Evolutionary conservation across 176 grass and related monocot genomes (phyloP).

Genomic region (Calamus simplicifolius): DNA sequence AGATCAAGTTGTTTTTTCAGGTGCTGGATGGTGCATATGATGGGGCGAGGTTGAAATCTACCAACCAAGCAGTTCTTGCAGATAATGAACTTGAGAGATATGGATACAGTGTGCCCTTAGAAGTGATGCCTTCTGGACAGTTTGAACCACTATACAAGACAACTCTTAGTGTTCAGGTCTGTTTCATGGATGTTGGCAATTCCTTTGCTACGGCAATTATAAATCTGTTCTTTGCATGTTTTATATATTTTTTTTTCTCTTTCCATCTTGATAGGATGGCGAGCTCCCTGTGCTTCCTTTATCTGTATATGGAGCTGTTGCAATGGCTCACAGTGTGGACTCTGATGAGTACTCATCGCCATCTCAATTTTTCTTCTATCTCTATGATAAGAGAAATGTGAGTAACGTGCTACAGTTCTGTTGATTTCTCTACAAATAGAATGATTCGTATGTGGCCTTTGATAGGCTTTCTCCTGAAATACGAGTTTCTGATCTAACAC

Average conservation of each 20-base stretch:
- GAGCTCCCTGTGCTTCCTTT: constrained; percentile 90
- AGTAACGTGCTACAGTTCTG: constrained; percentile 20
- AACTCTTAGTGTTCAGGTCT: constrained; percentile 72
- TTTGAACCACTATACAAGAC: constrained; percentile 95
- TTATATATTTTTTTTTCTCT: constrained; percentile 1
- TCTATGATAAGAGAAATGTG: constrained; percentile 98
- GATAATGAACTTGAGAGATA: constrained; percentile 58
- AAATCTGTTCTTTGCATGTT: not conserved
- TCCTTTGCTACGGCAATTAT: too few relatives aligned
- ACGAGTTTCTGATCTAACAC: too few relatives aligned
- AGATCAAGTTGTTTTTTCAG: constrained; percentile 34
- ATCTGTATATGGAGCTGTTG: constrained; percentile 87
- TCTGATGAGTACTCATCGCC: constrained; percentile 86
- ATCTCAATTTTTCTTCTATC: constrained; percentile 92
- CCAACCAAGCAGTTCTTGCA: constrained; percentile 71
- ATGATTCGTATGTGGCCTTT: not conserved
- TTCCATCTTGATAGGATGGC: constrained; percentile 49
- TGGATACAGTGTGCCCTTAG: constrained; percentile 62
- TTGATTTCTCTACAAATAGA: not conserved
- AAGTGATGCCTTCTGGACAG: constrained; percentile 86
- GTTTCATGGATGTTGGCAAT: not conserved
- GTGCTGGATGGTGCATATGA: constrained; percentile 83
- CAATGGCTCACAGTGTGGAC: constrained; percentile 79
- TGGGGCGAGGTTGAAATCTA: constrained; percentile 62
- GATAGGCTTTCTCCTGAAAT: not conserved